phyloP scores from a whole-genome alignment of 2,329 filamentous ascomycete species.

The Colletotrichum sp. region DNA sequence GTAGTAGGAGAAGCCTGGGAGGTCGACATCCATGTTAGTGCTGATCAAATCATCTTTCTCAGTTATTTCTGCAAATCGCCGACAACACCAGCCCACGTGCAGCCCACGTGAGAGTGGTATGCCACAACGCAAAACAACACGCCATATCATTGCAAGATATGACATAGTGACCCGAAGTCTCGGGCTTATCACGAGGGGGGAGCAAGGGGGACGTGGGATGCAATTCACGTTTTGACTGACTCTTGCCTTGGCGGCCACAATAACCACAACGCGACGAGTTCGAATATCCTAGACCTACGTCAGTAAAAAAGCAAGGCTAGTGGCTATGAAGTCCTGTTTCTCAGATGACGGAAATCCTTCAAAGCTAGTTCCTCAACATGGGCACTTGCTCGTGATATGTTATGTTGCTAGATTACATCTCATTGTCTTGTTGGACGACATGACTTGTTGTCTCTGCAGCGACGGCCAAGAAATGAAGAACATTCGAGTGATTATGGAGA shows the following conservation, averaged over 20 bases:
- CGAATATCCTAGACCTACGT: slow-evolving; percentile 48
- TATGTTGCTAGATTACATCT: background rate
- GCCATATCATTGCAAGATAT: background rate
- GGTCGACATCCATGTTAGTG: slow-evolving; percentile 27
- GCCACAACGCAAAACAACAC: background rate
- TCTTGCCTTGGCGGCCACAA: slow-evolving; percentile 51
- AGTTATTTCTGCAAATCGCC: background rate
- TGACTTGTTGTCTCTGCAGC: background rate
- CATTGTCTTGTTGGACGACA: background rate
- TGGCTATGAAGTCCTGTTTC: background rate
- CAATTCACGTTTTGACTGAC: slow-evolving; percentile 56
- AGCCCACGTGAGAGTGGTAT: background rate
- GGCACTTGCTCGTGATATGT: background rate
- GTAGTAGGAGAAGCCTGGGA: slow-evolving; percentile 75
- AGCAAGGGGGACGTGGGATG: slow-evolving; percentile 17
- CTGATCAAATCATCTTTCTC: background rate
- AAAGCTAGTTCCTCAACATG: background rate
- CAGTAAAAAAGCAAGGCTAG: background rate
- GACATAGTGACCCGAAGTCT: background rate
- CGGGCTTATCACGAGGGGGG: background rate
- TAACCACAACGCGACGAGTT: slow-evolving; percentile 59
- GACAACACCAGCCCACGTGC: background rate
- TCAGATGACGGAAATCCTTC: background rate
- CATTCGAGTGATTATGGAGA: background rate
- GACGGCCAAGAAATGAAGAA: background rate